A percentile compares a stretch with the other conserved stretches of the same genome.
Evolutionary conservation across 2,329 filamentous ascomycete species (phyloP).

Genomic region (Colletotrichum sansevieriae): DNA sequence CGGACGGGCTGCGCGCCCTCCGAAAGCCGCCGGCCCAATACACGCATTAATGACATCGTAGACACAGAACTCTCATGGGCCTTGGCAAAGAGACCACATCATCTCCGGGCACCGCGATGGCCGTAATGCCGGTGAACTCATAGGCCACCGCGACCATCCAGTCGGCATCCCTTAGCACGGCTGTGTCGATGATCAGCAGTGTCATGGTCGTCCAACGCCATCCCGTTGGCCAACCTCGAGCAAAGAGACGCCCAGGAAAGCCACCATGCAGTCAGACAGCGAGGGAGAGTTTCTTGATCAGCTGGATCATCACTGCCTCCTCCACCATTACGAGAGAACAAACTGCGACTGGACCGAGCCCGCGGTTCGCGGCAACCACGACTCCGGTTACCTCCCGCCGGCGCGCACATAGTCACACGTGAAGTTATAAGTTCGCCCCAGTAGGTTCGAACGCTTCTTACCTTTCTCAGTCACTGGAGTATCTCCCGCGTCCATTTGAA

Average conservation of each 20-base stretch:
- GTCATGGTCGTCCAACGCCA: neutral
- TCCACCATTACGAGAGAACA: neutral
- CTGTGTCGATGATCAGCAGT: neutral
- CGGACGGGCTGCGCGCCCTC: constrained; percentile 23
- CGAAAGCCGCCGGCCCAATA: neutral
- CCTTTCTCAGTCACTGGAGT: neutral
- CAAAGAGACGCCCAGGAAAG: neutral
- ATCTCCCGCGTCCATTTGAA: neutral
- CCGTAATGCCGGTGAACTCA: neutral
- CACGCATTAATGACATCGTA: neutral
- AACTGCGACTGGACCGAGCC: neutral
- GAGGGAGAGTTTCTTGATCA: neutral
- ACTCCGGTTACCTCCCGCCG: constrained; percentile 10
- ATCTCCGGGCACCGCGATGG: neutral
- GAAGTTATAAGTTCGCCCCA: neutral
- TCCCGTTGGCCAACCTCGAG: neutral
- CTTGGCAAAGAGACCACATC: neutral
- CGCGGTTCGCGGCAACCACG: constrained; percentile 22
- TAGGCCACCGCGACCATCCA: neutral
- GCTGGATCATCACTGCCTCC: neutral
- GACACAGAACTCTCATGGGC: neutral
- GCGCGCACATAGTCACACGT: neutral
- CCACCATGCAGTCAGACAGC: neutral
- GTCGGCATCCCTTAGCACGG: neutral
- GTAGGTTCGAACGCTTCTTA: neutral